Base-by-base conservation (phyloP, 805 yeast genomes). In the Pichia heedii region DNA sequence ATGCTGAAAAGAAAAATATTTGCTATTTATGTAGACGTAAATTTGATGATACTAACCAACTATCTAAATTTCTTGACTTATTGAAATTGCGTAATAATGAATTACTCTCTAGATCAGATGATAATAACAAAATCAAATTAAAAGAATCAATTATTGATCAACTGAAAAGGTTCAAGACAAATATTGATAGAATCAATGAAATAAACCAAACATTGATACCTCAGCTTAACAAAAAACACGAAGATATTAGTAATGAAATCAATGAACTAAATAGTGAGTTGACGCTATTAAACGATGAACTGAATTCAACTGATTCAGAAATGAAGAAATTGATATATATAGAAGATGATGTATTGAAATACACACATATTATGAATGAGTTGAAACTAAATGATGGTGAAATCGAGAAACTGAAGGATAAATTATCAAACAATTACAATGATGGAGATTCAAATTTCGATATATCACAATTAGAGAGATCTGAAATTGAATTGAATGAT, bases 1-100 rank as follows among this genome's bases (percentile, higher is more conserved):
- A 73, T 34, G 93, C 95, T 0, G 63, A 75, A 22, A 54, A 57
- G 4, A 69, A 73, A 9, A 70, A 78, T 11, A 68, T 74, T 39
- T 90, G 97, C 60, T 64, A 80, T 36, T 64, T 89, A 36, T 90
- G 97, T 60, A 74, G 75, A 18, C 69, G 95, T 40, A 67, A 71
- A 12, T 84, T 88, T 61, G 73, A 73, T 15, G 66, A 65, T 10
- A 54, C 55, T 1, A 60, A 32, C 26, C 41, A 43, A n/a, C 46
- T 53, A 30, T 50, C 38, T 24, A 47, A 38, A 48, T 61, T 53
- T 43, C 49, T 56, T 36, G 53, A 51, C 19, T 37, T 55, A 22
- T 46, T 63, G 13, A 36, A 50, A n/a, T 48, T 52, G 22, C 54
- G 57, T 33, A 57, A 51, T 8, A 37, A 47, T n/a, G 51, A 51